These are phyloP conservation scores for Neofusicoccum umdonicola DNA, from an alignment of 2,329 filamentous ascomycete genomes.

Conservation along the genomic window DNA sequence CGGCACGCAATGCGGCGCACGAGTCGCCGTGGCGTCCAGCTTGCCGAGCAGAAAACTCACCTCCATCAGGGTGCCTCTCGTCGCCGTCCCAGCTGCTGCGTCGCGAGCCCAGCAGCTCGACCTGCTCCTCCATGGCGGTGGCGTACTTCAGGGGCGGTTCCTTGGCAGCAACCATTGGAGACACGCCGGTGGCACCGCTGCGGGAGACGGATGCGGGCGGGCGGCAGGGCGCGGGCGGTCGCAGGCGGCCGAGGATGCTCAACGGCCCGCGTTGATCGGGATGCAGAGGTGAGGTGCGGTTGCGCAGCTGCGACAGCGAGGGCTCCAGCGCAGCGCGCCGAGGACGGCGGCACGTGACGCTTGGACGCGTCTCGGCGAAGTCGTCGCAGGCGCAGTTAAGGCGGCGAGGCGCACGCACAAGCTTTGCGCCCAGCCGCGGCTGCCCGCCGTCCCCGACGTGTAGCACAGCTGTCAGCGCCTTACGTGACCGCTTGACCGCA, in stretches of 20 bases:
- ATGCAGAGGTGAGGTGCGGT: background rate
- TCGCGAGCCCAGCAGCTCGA: background rate
- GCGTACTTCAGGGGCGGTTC: background rate
- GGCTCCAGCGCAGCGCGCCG: too few species aligned
- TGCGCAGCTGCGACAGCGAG: too few species aligned
- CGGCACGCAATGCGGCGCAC: background rate
- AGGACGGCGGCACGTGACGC: background rate
- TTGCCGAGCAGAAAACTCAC: background rate
- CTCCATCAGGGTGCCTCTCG: background rate
- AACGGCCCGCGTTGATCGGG: background rate
- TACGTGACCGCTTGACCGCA: background rate
- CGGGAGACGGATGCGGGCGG: background rate
- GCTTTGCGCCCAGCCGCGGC: background rate
- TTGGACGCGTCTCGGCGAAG: background rate
- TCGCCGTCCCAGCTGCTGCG: background rate
- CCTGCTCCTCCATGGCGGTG: background rate
- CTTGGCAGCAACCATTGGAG: background rate
- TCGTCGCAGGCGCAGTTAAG: background rate
- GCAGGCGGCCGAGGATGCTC: background rate
- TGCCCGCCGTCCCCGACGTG: too few species aligned
- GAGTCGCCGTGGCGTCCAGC: background rate
- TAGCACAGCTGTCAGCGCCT: background rate
- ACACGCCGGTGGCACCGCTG: background rate
- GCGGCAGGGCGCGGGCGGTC: background rate
- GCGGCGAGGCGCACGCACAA: slow-evolving; percentile 1